Base-by-base conservation (phyloP, 495 filamentous ascomycete species). In the Sordaria brevicollis region DNA sequence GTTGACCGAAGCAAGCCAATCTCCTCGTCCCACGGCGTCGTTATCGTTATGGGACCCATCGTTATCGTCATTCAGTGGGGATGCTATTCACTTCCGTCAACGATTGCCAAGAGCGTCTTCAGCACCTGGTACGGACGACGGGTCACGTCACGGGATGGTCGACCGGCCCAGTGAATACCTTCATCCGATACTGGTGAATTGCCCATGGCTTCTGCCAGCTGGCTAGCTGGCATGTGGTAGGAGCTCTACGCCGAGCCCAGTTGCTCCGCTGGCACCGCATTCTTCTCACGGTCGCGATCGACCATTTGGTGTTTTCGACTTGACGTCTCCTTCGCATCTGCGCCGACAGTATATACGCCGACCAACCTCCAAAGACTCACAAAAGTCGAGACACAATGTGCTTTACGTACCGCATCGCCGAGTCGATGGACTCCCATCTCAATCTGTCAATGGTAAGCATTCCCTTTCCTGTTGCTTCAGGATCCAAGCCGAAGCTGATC, bases 391-490 rank as follows among this genome's bases (percentile, higher is more conserved):
- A n/a, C n/a, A 19, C 25, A 3, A 57, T 57, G 25, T 57, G 25
- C 8, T 57, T 31, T 5, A 31, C 49, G 6, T 57, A 31, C 0
- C 49, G 25, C 5, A 57, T 31, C 11, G 11, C 31, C 13, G 25
- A 31, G 25, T 6, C 25, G 2, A 29, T 57, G 5, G 49, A 17
- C 11, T 31, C 19, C 4, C 13, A 57, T 13, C 15, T 57, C 1
- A 13, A 57, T 57, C 2, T 29, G 2, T 57, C 49, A 8, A 17
- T 31, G 21, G 49, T 57, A 17, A 5, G 25, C 1, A 57, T 17
- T 17, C 1, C 0, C 15, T 15, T 17, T 3, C 0, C 15, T 15
- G 25, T 31, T 31, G 0, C 4, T 54, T 5, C 3, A 3, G 0
- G 21, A 2, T 25, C 19, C 1, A 54, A 6, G 5, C 2, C 4